Percentiles rank a stretch among this genome's conserved stretches.
phyloP scores from a whole-genome alignment of 2,329 filamentous ascomycete genomes.

The Colletotrichum plurivorum region DNA sequence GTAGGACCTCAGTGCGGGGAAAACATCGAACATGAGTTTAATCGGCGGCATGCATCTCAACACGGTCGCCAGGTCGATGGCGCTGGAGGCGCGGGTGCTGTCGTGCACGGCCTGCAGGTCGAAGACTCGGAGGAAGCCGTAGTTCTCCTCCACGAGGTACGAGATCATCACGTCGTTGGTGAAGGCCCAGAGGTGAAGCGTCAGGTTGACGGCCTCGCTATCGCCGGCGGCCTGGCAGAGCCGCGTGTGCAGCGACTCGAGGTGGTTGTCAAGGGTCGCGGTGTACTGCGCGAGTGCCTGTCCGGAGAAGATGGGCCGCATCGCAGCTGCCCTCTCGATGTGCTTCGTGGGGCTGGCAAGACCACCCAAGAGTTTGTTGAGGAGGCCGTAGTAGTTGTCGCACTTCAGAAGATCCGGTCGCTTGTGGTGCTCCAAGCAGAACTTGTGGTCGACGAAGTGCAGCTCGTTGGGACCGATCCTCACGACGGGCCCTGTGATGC shows the following conservation, averaged over 20 bases:
- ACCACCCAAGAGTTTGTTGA: conserved; percentile 38
- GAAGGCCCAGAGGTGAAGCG: conserved; percentile 38
- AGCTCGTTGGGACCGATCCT: conserved; percentile 41
- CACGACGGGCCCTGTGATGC: conserved; percentile 32
- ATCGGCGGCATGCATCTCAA: conserved; percentile 39
- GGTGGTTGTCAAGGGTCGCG: conserved; percentile 19
- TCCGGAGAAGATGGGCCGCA: conserved; percentile 40
- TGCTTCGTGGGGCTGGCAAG: conserved; percentile 28
- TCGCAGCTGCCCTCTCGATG: conserved; percentile 30
- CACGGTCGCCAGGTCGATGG: conserved; percentile 40
- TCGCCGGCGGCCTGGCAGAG: conserved; percentile 7
- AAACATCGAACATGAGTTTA: conserved; percentile 29
- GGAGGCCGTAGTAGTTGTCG: conserved; percentile 40
- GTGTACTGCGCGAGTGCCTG: conserved; percentile 26
- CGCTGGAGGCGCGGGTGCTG: conserved; percentile 40
- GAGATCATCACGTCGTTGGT: conserved; percentile 42
- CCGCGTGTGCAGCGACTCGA: conserved; percentile 21
- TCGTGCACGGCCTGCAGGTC: conserved; percentile 36
- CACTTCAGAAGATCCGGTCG: conserved; percentile 39
- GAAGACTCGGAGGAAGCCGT: conserved; percentile 27
- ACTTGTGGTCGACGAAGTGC: conserved; percentile 40
- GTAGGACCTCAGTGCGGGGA: conserved; percentile 30
- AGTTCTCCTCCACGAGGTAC: conserved; percentile 37
- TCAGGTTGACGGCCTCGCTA: conserved; percentile 14
- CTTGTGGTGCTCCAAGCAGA: conserved; percentile 37